These are phyloP conservation scores for Poronia punctata DNA, from an alignment of 495 filamentous ascomycete species.

Conservation along the genomic window DNA sequence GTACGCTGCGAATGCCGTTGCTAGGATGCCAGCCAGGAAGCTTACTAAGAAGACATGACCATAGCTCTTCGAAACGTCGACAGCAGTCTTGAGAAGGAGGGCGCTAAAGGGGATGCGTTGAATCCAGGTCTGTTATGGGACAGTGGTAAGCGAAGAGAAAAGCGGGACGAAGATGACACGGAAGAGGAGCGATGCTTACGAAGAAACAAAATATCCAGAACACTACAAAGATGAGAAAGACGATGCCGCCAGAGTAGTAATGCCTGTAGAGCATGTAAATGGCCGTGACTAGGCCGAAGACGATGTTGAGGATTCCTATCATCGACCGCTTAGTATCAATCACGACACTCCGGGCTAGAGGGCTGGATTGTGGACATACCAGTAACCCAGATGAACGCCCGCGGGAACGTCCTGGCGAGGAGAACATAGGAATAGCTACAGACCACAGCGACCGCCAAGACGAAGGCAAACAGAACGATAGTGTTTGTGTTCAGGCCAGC, in stretches of 20 bases:
- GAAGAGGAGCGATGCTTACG: conserved; percentile 4
- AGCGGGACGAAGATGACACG: too few species aligned
- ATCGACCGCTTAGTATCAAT: conserved; percentile 11
- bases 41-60: conserved; percentile 86
- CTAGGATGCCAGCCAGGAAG: conserved; percentile 67
- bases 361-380: conserved; percentile 56
- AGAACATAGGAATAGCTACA: conserved; percentile 72
- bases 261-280: conserved; percentile 64
- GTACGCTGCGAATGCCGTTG: conserved; percentile 64
- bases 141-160: not conserved
- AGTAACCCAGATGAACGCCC: conserved; percentile 86
- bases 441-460: conserved; percentile 61
- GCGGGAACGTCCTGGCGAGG: conserved; percentile 72
- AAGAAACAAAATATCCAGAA: conserved; percentile 45
- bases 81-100: conserved; percentile 79
- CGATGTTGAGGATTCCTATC: conserved; percentile 80
- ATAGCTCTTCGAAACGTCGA: conserved; percentile 75
- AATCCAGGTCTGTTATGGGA: conserved; percentile 60
- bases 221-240: conserved; percentile 71
- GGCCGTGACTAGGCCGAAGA: conserved; percentile 57
- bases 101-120: conserved; percentile 82
- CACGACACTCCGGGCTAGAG: too few species aligned
- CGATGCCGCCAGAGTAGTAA: conserved; percentile 76
- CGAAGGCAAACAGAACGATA: conserved; percentile 73
- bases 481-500: conserved; percentile 77